Evolutionary conservation across 345 rosid genomes (phyloP).

Genomic region (Passiflora organensis): DNA sequence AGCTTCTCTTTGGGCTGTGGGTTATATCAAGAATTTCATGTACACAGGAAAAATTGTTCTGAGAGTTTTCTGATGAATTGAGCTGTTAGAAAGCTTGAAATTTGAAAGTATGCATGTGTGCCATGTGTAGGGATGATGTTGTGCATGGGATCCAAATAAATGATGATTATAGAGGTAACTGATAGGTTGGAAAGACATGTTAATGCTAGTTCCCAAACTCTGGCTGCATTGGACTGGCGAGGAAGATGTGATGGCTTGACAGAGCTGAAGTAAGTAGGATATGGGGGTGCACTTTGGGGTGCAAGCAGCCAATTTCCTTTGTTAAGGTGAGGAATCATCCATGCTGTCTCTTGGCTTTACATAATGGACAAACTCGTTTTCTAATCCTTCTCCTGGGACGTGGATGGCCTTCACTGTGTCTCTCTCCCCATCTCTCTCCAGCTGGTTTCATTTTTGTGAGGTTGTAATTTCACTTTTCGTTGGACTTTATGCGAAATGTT

Average conservation of each 20-base stretch:
- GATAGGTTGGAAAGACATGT: not conserved
- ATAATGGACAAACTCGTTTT: not conserved
- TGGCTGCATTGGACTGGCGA: too few species aligned
- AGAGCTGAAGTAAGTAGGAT: too few species aligned
- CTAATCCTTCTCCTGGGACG: not conserved
- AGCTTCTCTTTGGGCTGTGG: too few species aligned
- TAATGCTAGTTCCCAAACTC: not conserved
- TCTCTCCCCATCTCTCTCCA: constrained; percentile 1
- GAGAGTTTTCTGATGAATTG: too few species aligned
- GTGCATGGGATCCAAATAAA: constrained; percentile 8
- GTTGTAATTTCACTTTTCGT: too few species aligned
- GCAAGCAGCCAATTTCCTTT: too few species aligned
- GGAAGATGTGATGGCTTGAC: too few species aligned
- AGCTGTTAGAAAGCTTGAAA: too few species aligned
- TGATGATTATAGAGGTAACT: constrained; percentile 11
- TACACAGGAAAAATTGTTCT: too few species aligned
- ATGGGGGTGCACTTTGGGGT: too few species aligned
- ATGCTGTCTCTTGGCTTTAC: not conserved
- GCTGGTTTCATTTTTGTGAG: constrained; percentile 6
- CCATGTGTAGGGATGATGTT: constrained; percentile 30
- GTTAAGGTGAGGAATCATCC: constrained; percentile 13
- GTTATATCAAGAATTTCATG: too few species aligned
- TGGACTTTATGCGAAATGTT: not conserved
- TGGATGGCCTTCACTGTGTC: not conserved
- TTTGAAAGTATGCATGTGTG: constrained; percentile 9